These are phyloP conservation scores for Eragrostis tef DNA, from an alignment of 202 grass and related monocot genomes.

Conservation along the genomic window DNA sequence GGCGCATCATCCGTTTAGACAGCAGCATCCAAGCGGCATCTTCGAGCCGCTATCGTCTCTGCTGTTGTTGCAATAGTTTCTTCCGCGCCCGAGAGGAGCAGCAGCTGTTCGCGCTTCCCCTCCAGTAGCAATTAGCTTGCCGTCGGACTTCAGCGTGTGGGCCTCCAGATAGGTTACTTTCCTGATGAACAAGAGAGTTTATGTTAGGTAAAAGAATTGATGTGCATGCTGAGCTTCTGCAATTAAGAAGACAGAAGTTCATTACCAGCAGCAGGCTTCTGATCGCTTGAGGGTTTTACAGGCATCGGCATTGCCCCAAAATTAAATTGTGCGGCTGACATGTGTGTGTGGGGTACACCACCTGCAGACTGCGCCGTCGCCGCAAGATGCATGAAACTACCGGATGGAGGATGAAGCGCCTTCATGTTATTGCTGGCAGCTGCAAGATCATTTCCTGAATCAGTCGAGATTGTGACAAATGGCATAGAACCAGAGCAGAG, in stretches of 20 bases:
- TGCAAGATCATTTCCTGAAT: constrained; percentile 50
- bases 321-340: constrained; percentile 55
- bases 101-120: constrained; percentile 1
- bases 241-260: not conserved
- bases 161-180: constrained; percentile 35
- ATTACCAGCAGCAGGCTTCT: constrained; percentile 86
- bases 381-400: constrained; percentile 55
- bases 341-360: constrained; percentile 53
- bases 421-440: constrained; percentile 61
- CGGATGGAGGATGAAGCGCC: constrained; percentile 42
- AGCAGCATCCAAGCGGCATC: not conserved
- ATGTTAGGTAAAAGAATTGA: constrained; percentile 30
- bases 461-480: constrained; percentile 26
- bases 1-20: not conserved
- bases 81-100: constrained; percentile 6
- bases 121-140: constrained; percentile 28
- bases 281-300: constrained; percentile 63
- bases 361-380: constrained; percentile 48
- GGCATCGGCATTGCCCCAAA: constrained; percentile 60
- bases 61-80: constrained; percentile 12
- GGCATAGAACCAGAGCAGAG: constrained; percentile 40
- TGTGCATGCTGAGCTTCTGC: not conserved
- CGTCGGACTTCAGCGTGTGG: not conserved
- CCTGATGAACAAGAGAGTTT: constrained; percentile 18
- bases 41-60: not conserved